Percentiles rank a stretch among this genome's conserved stretches.
Evolutionary conservation across 257 asterid genomes (phyloP).

Genomic region (Solanum etuberosum): DNA sequence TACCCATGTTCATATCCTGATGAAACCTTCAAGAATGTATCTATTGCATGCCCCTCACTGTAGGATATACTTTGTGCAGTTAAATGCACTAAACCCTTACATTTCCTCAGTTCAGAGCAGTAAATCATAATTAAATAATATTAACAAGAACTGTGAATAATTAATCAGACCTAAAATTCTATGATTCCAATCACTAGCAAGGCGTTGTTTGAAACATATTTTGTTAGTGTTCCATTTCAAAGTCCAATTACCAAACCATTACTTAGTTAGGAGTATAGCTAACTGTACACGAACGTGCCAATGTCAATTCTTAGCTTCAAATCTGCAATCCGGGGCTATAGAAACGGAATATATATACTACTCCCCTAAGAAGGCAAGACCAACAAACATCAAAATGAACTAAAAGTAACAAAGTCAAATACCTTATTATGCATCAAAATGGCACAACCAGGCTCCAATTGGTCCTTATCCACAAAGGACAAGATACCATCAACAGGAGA

Average conservation of each 20-base stretch:
- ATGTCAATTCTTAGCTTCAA: not conserved
- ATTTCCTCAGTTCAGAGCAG: not conserved
- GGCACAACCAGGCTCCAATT: constrained; percentile 90
- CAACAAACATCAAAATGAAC: not conserved
- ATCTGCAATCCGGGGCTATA: not conserved
- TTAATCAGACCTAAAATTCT: not conserved
- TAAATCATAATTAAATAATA: not conserved
- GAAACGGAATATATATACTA: not conserved
- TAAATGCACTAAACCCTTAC: not conserved
- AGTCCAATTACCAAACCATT: not conserved
- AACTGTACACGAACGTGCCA: not conserved
- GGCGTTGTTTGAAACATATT: not conserved
- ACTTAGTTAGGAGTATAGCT: not conserved
- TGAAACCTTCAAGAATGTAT: not conserved
- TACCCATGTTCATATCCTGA: not conserved
- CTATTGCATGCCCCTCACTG: not conserved
- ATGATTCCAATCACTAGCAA: not conserved
- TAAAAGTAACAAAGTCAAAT: not conserved
- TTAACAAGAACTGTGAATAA: not conserved
- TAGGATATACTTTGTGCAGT: not conserved
- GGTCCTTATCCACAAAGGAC: constrained; percentile 85
- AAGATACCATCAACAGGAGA: no score
- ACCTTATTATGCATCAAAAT: constrained; percentile 96
- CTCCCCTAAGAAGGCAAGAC: not conserved
- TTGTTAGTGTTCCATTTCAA: not conserved